Evolutionary conservation across 2,329 filamentous ascomycete species (phyloP), one percentile per base, ranked within the genome.

Genomic region (Fusarium sarcochroum): DNA sequence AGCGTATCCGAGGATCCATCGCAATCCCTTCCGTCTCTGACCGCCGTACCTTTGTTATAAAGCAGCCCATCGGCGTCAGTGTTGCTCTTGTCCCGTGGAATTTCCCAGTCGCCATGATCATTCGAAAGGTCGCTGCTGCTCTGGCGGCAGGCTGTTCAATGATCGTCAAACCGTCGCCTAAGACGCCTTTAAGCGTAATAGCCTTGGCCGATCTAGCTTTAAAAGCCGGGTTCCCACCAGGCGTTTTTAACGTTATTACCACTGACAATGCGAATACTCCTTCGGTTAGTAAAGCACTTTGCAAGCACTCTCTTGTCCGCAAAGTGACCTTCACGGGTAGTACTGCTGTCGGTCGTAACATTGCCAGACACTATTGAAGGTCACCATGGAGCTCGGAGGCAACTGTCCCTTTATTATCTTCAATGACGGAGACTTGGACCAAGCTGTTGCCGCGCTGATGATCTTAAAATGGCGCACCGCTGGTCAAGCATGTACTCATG

Each of bases 241-340:
- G 92, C 5, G 91, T 90, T 0, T 84, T 96, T 32, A 84, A 83
- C 35, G 78, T 85, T 3, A 41, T 85, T 37, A 81, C 81, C 0
- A 84, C 83, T 0, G 80, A 78, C 13, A 68, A 82, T 6, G 74
- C 75, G 0, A 80, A 81, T 49, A 85, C 83, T 0, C 83, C 83
- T 0, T 53, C 68, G 1, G 74, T 85, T 3, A 79, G 79, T 10
- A 81, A 83, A 73, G 79, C 79, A 6, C 78, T 85, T 3, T 85
- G 82, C 66, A 77, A 79, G 35, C 81, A 85, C 58, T 78, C 78
- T 1, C 60, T 77, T 1, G 79, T 85, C 2, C 81, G 80, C 58
- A 94, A 94, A 75, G 83, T 95, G 58, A 91, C 90, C 62, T 95
- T 94, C 72, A 95, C 92, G 0, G 92, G 93, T 17, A 89, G 87